Evolutionary conservation across 352 stramenopile genomes (phyloP), one percentile per base, ranked within the genome.

Genomic region (Aphanomyces invadans): DNA sequence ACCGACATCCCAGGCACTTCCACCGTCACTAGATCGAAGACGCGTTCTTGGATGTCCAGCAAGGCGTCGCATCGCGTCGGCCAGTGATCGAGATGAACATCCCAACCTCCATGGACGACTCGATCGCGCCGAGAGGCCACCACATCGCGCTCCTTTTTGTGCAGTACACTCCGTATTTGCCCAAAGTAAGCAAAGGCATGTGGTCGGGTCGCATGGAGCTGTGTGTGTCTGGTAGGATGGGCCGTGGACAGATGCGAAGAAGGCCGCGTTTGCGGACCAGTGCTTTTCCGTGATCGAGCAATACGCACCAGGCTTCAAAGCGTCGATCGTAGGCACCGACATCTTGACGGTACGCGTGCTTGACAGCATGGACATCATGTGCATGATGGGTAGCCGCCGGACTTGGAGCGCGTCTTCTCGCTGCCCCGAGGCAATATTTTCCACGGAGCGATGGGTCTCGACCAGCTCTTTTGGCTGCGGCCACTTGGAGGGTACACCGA

Each of bases 71-170:
- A 12, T 90, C 89, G 12, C 79, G 66, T 45, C 78, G 86, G 29
- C 89, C 89, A 44, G 75, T 97, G 15, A 92, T 97, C 46, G 89
- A 97, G 65, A 95, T 97, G 89, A 96, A 92, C 38, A 80, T 97
- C 12, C 89, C 89, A 2, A 95, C 89, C 2, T 88, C 84, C 0
- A 44, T 97, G 5, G 89, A 97, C 61, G 65, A 69, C 4, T 86
- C 86, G 12, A 89, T 92, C 65, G 80, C 83, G 12, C 83, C 83
- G 7, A 75, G 76, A 75, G 89, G 88, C 19, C 89, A 97, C 32
- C 89, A 97, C 44, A 79, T 97, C n/a, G 87, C 84, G 39, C 69
- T 95, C 10, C 73, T 97, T 2, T 97, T 97, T 65, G 83, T 95
- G 11, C 89, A 97, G 73, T 97, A 96, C 68, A 95, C 89, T 3